Conservation (phyloP, 331 rosid genomes). For the Ulmus americana region DNA sequence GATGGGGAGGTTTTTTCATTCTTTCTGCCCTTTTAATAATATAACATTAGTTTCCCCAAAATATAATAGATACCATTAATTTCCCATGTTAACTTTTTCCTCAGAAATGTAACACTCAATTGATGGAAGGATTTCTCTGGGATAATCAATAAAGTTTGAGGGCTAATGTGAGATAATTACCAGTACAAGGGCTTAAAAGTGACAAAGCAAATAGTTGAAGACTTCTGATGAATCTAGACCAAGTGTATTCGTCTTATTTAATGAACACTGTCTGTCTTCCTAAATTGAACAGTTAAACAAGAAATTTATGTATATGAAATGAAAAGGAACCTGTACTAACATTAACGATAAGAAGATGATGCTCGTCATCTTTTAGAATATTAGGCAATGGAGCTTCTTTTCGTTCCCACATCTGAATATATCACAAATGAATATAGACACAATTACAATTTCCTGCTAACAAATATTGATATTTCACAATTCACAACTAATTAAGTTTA, state of each 20-base stretch:
- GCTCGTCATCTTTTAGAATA: slow-evolving; percentile 63
- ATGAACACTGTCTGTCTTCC: neutral
- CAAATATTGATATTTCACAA: slow-evolving; percentile 3
- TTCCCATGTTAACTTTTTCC: too few species aligned
- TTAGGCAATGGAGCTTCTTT: slow-evolving; percentile 58
- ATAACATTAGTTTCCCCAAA: too few species aligned
- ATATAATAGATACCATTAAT: too few species aligned
- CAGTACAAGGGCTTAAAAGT: too few species aligned
- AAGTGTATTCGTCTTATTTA: neutral
- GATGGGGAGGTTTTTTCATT: too few species aligned
- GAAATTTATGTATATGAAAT: neutral
- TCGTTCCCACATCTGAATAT: slow-evolving; percentile 34
- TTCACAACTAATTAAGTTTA: slow-evolving; percentile 19
- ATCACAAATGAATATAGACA: slow-evolving; percentile 22
- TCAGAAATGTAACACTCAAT: too few species aligned
- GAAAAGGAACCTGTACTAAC: slow-evolving; percentile 39
- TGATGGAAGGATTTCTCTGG: too few species aligned
- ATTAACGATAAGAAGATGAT: slow-evolving; percentile 58
- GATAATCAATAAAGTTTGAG: too few species aligned
- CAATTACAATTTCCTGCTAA: slow-evolving; percentile 16
- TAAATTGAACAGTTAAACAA: neutral
- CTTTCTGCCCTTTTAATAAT: too few species aligned
- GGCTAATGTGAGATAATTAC: too few species aligned
- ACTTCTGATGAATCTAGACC: too few species aligned
- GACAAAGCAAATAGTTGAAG: too few species aligned